phyloP scores from a whole-genome alignment of 257 asterid genomes.

The Solanum sejunctum region DNA sequence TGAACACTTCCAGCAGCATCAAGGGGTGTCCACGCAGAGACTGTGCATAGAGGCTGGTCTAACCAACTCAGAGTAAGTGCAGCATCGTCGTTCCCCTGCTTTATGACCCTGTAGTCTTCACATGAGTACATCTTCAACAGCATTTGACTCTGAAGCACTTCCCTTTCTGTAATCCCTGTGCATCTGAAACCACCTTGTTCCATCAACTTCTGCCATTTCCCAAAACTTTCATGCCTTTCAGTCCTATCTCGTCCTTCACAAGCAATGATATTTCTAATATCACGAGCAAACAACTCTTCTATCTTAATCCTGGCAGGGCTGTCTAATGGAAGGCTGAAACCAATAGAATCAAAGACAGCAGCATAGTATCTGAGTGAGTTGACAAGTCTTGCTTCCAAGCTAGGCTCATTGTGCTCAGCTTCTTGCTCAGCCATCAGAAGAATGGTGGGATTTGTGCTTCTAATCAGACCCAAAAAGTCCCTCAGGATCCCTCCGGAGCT shows the following conservation, averaged over 20 bases:
- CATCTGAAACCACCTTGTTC: slow-evolving; percentile 55
- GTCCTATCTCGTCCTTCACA: slow-evolving; percentile 75
- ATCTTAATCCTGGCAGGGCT: slow-evolving; percentile 50
- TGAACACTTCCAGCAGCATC: slow-evolving; percentile 54
- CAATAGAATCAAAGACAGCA: slow-evolving; percentile 67
- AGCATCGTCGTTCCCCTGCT: slow-evolving; percentile 20
- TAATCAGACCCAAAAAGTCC: slow-evolving; percentile 59
- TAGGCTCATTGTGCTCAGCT: slow-evolving; percentile 45
- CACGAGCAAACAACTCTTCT: slow-evolving; percentile 70
- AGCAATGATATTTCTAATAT: slow-evolving; percentile 54
- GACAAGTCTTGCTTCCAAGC: slow-evolving; percentile 41
- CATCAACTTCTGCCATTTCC: slow-evolving; percentile 55
- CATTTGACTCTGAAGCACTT: slow-evolving; percentile 58
- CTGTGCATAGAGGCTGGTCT: slow-evolving; percentile 72
- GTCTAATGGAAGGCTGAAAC: slow-evolving; percentile 37
- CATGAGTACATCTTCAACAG: slow-evolving; percentile 62
- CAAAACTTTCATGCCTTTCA: slow-evolving; percentile 61
- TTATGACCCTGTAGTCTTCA: slow-evolving; percentile 32
- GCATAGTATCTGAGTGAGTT: slow-evolving; percentile 59
- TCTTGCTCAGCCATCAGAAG: slow-evolving; percentile 84
- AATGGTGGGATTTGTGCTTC: slow-evolving; percentile 62
- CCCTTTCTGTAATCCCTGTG: slow-evolving; percentile 43
- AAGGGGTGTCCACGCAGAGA: slow-evolving; percentile 48
- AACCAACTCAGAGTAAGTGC: slow-evolving; percentile 55
- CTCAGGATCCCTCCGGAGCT: slow-evolving; percentile 31